Percentiles rank a stretch among this genome's conserved stretches.
These are phyloP conservation scores for Fraxinus quadrangulata DNA, from an alignment of 257 asterid genomes.

Conservation along the genomic window DNA sequence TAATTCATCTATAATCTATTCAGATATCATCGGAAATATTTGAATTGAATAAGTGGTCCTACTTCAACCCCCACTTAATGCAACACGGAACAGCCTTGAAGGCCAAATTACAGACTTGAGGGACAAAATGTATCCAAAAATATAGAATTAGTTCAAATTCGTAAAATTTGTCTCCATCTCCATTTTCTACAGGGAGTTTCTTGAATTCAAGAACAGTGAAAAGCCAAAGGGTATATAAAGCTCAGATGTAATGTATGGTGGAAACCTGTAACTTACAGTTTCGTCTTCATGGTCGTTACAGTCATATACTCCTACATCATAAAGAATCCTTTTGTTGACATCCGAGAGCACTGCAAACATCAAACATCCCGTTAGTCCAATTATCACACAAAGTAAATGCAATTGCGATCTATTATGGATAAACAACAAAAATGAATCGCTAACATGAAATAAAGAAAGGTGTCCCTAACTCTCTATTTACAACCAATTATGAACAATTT, in stretches of 20 bases:
- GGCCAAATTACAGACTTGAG: background rate
- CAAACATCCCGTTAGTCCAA: slow-evolving; percentile 27
- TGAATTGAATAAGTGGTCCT: background rate
- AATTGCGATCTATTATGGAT: slow-evolving; percentile 14
- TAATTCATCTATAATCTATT: background rate
- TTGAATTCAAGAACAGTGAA: slow-evolving; percentile 15
- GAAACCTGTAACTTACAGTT: slow-evolving; percentile 38
- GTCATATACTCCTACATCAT: slow-evolving; percentile 87
- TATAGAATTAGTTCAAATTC: background rate
- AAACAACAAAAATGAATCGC: slow-evolving; percentile 21
- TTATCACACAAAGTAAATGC: slow-evolving; percentile 20
- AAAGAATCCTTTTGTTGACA: slow-evolving; percentile 68
- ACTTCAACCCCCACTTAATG: background rate
- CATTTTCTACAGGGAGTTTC: background rate
- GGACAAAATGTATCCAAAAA: background rate
- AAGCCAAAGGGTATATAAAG: background rate
- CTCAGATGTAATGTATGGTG: slow-evolving; percentile 23
- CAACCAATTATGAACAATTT: background rate
- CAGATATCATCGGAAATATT: background rate
- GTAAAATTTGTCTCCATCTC: background rate
- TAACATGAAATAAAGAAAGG: slow-evolving; percentile 25
- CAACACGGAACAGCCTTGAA: background rate
- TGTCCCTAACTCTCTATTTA: background rate
- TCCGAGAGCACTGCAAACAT: slow-evolving; percentile 70
- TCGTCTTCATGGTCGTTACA: slow-evolving; percentile 71